Base-by-base conservation (phyloP, 2,329 filamentous ascomycete species). In the Tothia fuscella region DNA sequence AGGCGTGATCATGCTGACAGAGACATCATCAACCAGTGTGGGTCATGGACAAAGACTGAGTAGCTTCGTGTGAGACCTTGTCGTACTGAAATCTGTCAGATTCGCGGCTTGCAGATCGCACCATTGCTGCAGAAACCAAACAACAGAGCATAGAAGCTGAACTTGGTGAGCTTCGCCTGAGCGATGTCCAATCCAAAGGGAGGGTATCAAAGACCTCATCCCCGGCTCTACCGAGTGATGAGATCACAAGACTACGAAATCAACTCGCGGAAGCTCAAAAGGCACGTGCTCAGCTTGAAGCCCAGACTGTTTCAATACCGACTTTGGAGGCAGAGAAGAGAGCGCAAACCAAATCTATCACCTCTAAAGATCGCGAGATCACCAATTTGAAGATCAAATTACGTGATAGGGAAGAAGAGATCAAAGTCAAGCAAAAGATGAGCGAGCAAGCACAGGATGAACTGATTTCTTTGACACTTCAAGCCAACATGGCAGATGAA, bases 361-460 rank as follows among this genome's bases (percentile, higher is more conserved):
- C 26, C 19, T 21, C 31, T 9, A 17, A 29, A 17, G 35, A 44
- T 26, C 63, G 67, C 19, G 78, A 87, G 52, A 73, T 76, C 25
- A 67, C 71, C 14, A 61, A 68, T 2, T 64, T 91, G 14, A 68
- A 74, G 38, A 71, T 76, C 31, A 79, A 79, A 47, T 64, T 93
- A 30, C 78, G 75, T 48, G 89, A 95, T 58, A 70, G 82, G 22
- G 85, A 93, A 47, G 84, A 93, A 52, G 91, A 96, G 66, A 62
- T 95, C 24, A 74, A 72, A 43, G 84, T 78, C 45, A 95, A 95
- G 67, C 77, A 78, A 24, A 85, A 88, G 57, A 65, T 95, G 49
- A 72, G 93, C 2, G 81, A 87, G 29, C 75, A 89, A 53, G 80
- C 94, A 41, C 89, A 96, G 63, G 88, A 95, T 61, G 91, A 98